Evolutionary conservation across 192 early-diverging fungal genomes (phyloP), one percentile per base, ranked within the genome.

Genomic region (Rhizophagus sp.): DNA sequence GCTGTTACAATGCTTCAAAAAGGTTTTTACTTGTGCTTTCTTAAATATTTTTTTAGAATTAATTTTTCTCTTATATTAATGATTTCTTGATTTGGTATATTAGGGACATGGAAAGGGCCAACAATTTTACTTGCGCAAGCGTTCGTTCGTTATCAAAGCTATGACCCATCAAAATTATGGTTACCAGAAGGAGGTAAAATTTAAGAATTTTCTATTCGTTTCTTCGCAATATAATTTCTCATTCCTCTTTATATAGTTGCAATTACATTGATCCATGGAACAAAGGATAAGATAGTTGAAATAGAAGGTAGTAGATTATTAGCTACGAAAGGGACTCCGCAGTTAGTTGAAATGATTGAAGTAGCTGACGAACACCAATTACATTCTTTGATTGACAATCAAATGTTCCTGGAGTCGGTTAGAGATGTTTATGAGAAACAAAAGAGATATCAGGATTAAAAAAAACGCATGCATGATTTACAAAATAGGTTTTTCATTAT

Each of bases 321-420:
- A 47, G 10, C 44, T 12, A 12, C 2, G 10, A 47, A 47, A 47
- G 44, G 44, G 11, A 47, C 44, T 11, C 44, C 44, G 4, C 44
- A 47, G 44, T 47, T 47, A 47, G 63, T 65, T n/a, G 27, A 19
- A 65, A 15, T 65, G 63, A 65, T 65, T 65, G 63, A 65, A 11
- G 17, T 65, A 11, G 0, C 8, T 4, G 63, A 65, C n/a, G 63
- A 65, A 65, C 63, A 65, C 27, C 22, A 17, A 65, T 65, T 65
- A 65, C 19, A 65, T 25, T 25, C 63, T 25, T 65, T 65, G 27
- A 65, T 65, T 65, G 63, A 30, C n/a, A 65, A n/a, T 65, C 63
- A 65, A 30, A n/a, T 65, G 63, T 65, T 65, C 63, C 8, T 65
- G 27, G 63, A 65, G n/a, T n/a, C 63, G 8, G 63, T 65, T 65